Percentiles rank a stretch among this genome's conserved stretches.
Conservation (phyloP, 805 yeast species). For the Candida pseudoglaebosa region DNA sequence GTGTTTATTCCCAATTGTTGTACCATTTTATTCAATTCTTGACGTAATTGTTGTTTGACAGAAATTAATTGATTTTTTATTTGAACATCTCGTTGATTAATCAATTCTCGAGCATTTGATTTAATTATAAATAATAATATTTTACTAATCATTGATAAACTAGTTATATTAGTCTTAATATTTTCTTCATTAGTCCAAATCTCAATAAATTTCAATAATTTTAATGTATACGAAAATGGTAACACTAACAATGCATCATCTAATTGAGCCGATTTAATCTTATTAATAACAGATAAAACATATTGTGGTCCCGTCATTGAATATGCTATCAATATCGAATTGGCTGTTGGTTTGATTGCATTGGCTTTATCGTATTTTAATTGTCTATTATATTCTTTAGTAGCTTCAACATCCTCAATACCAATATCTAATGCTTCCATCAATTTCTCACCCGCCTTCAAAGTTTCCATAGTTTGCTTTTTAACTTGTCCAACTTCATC, state of each 20-base stretch:
- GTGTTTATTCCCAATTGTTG: constrained; percentile 76
- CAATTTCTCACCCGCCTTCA: constrained; percentile 90
- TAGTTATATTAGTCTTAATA: constrained; percentile 40
- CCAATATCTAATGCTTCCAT: constrained; percentile 92
- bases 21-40: constrained; percentile 46
- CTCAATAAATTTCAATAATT: constrained; percentile 67
- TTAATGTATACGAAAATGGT: constrained; percentile 80
- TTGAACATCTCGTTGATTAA: constrained; percentile 58
- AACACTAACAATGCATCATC: constrained; percentile 90
- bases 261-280: constrained; percentile 77
- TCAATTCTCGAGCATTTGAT: constrained; percentile 74
- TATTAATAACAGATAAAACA: constrained; percentile 65
- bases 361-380: constrained; percentile 38
- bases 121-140: constrained; percentile 72
- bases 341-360: constrained; percentile 55
- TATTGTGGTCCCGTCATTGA: constrained; percentile 70
- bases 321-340: constrained; percentile 72
- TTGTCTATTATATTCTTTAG: constrained; percentile 46
- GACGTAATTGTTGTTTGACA: constrained; percentile 61
- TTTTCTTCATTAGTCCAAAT: constrained; percentile 58
- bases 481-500: constrained; percentile 64
- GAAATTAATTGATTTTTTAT: constrained; percentile 61
- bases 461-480: constrained; percentile 83
- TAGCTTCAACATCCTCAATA: constrained; percentile 58
- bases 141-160: constrained; percentile 64